phyloP scores from a whole-genome alignment of 108 stramenopile genomes.

The Cyclotella kingstonii region DNA sequence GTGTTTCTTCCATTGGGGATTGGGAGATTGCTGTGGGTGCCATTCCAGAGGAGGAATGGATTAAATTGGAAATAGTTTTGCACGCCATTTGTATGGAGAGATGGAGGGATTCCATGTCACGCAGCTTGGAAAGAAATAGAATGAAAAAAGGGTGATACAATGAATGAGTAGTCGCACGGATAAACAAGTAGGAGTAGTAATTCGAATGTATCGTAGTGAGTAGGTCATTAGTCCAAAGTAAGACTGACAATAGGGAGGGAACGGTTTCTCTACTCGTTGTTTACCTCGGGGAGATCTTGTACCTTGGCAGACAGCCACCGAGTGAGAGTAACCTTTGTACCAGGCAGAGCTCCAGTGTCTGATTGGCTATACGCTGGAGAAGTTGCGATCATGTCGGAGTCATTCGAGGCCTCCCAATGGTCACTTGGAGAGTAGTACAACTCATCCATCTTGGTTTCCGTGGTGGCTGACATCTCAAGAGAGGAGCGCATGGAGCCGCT shows the following conservation, averaged over 20 bases:
- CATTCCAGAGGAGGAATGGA: slow-evolving; percentile 53
- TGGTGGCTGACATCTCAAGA: no score
- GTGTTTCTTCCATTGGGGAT: slow-evolving; percentile 18
- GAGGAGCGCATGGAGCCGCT: no score
- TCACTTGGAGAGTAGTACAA: slow-evolving; percentile 8
- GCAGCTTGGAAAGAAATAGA: slow-evolving; percentile 8
- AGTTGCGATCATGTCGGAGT: slow-evolving; percentile 15
- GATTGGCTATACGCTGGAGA: slow-evolving; percentile 2
- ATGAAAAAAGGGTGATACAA: background rate
- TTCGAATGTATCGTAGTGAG: background rate
- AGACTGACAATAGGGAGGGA: no score
- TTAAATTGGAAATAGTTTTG: slow-evolving; percentile 92
- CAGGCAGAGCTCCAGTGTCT: background rate
- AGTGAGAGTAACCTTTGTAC: slow-evolving; percentile 43
- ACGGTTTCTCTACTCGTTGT: no score
- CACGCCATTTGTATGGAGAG: slow-evolving; percentile 89
- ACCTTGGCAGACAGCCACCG: slow-evolving; percentile 46
- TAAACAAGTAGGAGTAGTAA: background rate
- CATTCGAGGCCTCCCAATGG: slow-evolving; percentile 1
- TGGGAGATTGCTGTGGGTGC: slow-evolving; percentile 36
- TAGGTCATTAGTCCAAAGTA: background rate
- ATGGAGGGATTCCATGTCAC: slow-evolving; percentile 69
- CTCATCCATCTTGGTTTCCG: no score
- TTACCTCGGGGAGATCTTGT: slow-evolving; percentile 45
- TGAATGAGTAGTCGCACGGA: background rate